Conservation (phyloP, 1,284 basidiomycete genomes). For the Tilletia walkeri region DNA sequence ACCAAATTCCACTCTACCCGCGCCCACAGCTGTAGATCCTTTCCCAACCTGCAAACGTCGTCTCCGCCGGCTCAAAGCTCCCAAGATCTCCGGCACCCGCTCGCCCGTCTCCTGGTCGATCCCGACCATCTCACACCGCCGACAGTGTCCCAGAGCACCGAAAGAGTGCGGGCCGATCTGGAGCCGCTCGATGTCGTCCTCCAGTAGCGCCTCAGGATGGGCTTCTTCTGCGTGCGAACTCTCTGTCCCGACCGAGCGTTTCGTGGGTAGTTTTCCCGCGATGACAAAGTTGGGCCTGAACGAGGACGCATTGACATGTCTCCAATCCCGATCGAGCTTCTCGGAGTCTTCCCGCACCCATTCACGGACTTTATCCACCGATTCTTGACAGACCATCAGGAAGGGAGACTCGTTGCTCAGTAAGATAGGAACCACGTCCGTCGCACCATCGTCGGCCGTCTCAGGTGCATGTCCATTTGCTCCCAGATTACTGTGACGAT, state of each 20-base stretch:
- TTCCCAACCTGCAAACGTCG: constrained; percentile 28
- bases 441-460: not conserved
- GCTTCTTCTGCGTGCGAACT: too few species aligned
- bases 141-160: constrained; percentile 33
- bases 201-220: constrained; percentile 18
- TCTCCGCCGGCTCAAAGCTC: constrained; percentile 29
- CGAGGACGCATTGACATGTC: constrained; percentile 22
- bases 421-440: constrained; percentile 27
- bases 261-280: not conserved
- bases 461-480: not conserved
- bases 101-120: constrained; percentile 35
- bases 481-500: not conserved
- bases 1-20: constrained; percentile 20
- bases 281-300: constrained; percentile 43
- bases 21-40: not conserved
- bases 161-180: constrained; percentile 31
- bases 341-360: constrained; percentile 29
- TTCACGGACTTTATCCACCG: constrained; percentile 28
- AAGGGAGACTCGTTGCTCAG: constrained; percentile 46
- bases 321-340: not conserved
- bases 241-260: not conserved
- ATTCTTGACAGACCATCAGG: constrained; percentile 34
- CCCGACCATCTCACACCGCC: constrained; percentile 40
- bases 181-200: constrained; percentile 27
- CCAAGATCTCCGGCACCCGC: constrained; percentile 30